These are phyloP conservation scores for Priceomyces haplophilus DNA, from an alignment of 805 yeast species.

Conservation along the genomic window DNA sequence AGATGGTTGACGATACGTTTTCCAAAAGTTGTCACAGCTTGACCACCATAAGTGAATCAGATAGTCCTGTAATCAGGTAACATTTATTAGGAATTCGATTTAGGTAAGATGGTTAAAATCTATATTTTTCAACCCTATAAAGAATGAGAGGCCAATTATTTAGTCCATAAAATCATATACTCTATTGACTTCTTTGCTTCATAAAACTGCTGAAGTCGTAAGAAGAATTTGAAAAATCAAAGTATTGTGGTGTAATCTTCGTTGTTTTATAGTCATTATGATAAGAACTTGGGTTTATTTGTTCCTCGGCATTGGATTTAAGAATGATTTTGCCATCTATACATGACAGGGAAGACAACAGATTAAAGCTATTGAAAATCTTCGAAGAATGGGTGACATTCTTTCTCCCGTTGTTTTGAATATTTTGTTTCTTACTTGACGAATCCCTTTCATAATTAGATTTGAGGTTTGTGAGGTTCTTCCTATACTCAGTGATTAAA, in stretches of 20 bases:
- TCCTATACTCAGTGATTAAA: conserved; percentile 5
- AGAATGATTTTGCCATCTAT: not conserved
- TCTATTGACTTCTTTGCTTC: conserved; percentile 20
- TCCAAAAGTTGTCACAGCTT: conserved; percentile 10
- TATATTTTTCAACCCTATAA: not conserved
- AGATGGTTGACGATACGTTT: conserved; percentile 9
- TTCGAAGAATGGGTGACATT: not conserved
- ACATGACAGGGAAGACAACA: not conserved
- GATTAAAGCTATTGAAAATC: too few relatives aligned
- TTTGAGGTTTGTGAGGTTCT: not conserved
- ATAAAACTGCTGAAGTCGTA: conserved; percentile 40
- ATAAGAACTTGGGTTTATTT: not conserved
- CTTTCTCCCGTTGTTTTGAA: not conserved
- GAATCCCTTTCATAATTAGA: conserved; percentile 1
- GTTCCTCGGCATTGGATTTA: not conserved
- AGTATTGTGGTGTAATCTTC: conserved; percentile 16
- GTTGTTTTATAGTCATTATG: not conserved
- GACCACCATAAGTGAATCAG: conserved; percentile 21
- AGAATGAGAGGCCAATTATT: not conserved
- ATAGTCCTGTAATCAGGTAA: not conserved
- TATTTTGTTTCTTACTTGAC: not conserved
- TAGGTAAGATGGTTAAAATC: not conserved
- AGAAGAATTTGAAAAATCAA: conserved; percentile 30
- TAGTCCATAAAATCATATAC: not conserved
- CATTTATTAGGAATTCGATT: not conserved